A percentile compares a stretch with the other conserved stretches of the same genome.
phyloP scores from a whole-genome alignment of 2,329 filamentous ascomycete genomes.

The Fusarium guadeloupense region DNA sequence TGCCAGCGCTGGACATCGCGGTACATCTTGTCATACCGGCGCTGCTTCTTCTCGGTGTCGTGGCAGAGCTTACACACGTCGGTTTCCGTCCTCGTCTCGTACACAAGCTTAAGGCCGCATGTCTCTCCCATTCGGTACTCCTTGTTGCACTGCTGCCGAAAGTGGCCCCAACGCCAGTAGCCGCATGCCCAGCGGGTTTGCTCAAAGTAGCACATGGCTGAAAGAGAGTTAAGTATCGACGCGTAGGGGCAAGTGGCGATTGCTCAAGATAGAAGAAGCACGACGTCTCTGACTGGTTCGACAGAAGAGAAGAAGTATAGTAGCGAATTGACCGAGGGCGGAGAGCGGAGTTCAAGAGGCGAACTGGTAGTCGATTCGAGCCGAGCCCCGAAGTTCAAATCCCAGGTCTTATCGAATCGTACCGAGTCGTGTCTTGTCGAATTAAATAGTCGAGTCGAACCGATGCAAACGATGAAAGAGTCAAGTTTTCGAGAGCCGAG shows the following conservation, averaged over 20 bases:
- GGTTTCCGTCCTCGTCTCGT: slow-evolving; percentile 70
- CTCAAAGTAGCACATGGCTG: slow-evolving; percentile 93
- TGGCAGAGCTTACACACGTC: slow-evolving; percentile 85
- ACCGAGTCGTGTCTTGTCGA: slow-evolving; percentile 17
- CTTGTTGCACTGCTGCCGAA: slow-evolving; percentile 90
- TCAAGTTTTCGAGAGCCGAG: slow-evolving; percentile 9
- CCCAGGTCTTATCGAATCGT: slow-evolving; percentile 9
- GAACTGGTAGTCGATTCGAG: slow-evolving; percentile 29
- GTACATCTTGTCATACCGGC: slow-evolving; percentile 77
- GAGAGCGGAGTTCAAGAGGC: slow-evolving; percentile 31
- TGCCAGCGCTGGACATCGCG: slow-evolving; percentile 81
- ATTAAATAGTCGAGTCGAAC: slow-evolving; percentile 1
- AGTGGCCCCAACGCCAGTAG: slow-evolving; percentile 95
- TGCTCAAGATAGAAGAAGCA: slow-evolving; percentile 6
- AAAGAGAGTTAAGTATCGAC: slow-evolving; percentile 30
- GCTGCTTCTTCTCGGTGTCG: slow-evolving; percentile 86
- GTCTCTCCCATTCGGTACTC: slow-evolving; percentile 97
- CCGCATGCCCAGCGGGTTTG: slow-evolving; percentile 85
- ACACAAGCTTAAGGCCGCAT: slow-evolving; percentile 91
- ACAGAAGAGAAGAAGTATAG: slow-evolving; percentile 23
- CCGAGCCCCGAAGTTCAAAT: slow-evolving; percentile 29
- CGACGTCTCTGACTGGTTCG: slow-evolving; percentile 14
- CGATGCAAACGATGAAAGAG: slow-evolving; percentile 13
- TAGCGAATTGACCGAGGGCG: slow-evolving; percentile 22
- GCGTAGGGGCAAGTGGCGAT: slow-evolving; percentile 17